Evolutionary conservation across 2,329 filamentous ascomycete species (phyloP), one percentile per base, ranked within the genome.

Genomic region (Cordyceps fumosorosea): DNA sequence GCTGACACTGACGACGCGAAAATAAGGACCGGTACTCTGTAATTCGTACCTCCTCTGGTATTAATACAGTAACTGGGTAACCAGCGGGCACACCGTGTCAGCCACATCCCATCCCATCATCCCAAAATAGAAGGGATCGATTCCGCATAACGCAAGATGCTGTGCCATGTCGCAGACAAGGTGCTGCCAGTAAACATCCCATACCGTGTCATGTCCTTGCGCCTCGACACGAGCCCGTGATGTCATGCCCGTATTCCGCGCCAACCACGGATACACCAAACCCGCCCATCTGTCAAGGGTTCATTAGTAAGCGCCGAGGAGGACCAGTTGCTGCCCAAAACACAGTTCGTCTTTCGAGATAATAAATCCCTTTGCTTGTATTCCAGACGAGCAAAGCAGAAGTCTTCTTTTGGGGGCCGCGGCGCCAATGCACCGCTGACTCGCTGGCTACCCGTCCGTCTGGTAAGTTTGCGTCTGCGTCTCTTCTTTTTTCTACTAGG

Each of bases 211-310:
- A 22, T 32, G 14, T 12, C 14, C 32, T 44, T 10, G 45, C 1
- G 18, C n/a, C 34, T 11, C 12, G 42, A 48, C 55, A 47, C 55
- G 29, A 57, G 44, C 12, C 12, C 26, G 55, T 57, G 42, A 57
- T 57, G 55, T 57, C 55, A 57, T 57, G 42, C 55, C 42, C 55
- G 55, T 57, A 26, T 42, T 42, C 45, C 6, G n/a, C n/a, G n/a
- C 44, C 18, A 11, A 47, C 44, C 44, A 37, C 34, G 34, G 11
- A 37, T 8, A 37, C 34, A 11, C 34, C 34, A 14, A 37, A 14
- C 34, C 7, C 12, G 34, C 34, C 12, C 34, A 11, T 37, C 7
- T 14, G 34, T 37, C 34, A 3, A 37, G 34, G 34, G 8, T 37
- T 29, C 29, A 29, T 29, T 37, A 37, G 12, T 37, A 37, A 37